Base-by-base conservation (phyloP, 768 basidiomycete species). In the Suillus paluster region DNA sequence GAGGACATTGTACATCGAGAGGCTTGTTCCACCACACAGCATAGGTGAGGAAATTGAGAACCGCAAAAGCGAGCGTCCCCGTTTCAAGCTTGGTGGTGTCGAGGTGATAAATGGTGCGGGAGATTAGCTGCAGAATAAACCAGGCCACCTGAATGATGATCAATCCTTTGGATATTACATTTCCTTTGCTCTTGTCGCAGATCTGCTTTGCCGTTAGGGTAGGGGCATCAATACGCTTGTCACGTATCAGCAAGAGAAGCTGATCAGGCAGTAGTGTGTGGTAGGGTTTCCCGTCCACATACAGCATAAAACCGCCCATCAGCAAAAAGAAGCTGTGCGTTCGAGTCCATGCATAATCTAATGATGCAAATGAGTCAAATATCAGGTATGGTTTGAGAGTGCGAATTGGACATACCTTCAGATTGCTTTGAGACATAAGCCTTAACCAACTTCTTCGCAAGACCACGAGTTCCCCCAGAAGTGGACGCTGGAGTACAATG, bases 21-120 rank as follows among this genome's bases (percentile, higher is more conserved):
- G 79, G 80, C 65, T 81, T 81, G 27, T 71, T 39, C 78, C 75
- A 79, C 79, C 80, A 80, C 1, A 76, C 56, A 1, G 58, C 38
- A 61, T 77, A 80, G 19, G 69, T 73, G n/a, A 70, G 60, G 17
- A 70, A 62, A 34, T 73, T 78, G 36, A 79, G 64, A 3, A 69
- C 48, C 2, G 70, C 73, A 55, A 75, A 76, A 0, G 73, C 78
- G 30, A 79, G 33, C 1, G 79, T 80, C 4, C 72, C 64, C 11
- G 79, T 61, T 62, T 80, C 77, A 15, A 80, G 68, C 41, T 76
- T 69, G 9, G 75, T 77, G 12, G 78, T 50, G 1, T 73, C 67
- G 15, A 80, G 66, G n/a, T 58, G 41, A n/a, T 71, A 53, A 7
- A 23, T 44, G 39, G 60, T 41, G 4, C 79, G 70, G 1, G 69